Evolutionary conservation across 2,329 filamentous ascomycete species (phyloP).

Genomic region (Aureobasidium sp.): DNA sequence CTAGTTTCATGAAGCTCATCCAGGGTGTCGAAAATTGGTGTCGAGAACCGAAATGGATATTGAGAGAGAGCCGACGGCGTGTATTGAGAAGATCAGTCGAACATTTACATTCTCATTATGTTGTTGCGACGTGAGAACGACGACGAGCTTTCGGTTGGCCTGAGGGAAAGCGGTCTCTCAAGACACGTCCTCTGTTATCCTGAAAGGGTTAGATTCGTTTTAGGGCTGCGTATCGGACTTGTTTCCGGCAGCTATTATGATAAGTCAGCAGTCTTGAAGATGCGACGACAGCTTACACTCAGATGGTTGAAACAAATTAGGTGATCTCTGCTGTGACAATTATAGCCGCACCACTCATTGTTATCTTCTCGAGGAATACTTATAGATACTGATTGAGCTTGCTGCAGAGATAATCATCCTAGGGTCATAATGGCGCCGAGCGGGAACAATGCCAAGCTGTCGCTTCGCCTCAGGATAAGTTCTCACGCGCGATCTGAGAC

Average conservation of each 20-base stretch:
- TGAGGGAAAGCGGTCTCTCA: neutral
- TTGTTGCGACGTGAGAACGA: neutral
- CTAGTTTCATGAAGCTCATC: neutral
- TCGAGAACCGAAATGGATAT: no score
- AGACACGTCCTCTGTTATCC: neutral
- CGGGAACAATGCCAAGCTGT: neutral
- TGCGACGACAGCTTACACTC: neutral
- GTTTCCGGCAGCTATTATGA: neutral
- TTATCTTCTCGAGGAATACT: no score
- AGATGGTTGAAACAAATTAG: neutral
- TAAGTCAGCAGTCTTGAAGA: neutral
- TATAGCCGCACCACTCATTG: neutral
- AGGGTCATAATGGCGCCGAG: neutral
- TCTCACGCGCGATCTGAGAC: conserved; percentile 6
- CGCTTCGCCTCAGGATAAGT: conserved; percentile 3
- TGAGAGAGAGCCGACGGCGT: neutral
- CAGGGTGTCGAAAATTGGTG: neutral
- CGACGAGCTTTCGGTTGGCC: neutral
- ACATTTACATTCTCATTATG: neutral
- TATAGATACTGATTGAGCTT: neutral
- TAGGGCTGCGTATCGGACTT: conserved; percentile 1
- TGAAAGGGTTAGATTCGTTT: neutral
- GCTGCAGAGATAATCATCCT: neutral
- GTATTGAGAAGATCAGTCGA: neutral
- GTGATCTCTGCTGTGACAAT: neutral